Evolutionary conservation across 768 basidiomycete species (phyloP).

Genomic region (Podaxis carcinomalis): DNA sequence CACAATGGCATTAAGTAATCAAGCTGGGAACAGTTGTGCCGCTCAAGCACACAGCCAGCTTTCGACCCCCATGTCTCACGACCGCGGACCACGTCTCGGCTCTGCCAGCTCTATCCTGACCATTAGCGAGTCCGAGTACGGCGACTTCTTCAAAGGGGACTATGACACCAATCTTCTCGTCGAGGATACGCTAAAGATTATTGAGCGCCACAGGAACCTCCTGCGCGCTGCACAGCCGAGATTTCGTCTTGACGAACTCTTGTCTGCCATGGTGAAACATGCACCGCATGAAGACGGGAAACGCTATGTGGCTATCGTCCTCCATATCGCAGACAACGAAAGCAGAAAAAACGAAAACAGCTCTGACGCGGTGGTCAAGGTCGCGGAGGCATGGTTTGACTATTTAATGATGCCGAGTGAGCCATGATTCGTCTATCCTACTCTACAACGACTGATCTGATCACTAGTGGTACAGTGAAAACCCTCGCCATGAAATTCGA

Average conservation of each 20-base stretch:
- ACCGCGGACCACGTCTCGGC: background rate
- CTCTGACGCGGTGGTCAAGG: constrained; percentile 9
- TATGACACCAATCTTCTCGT: background rate
- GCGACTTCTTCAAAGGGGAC: background rate
- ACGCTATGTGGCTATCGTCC: constrained; percentile 18
- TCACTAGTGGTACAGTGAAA: background rate
- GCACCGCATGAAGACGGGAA: constrained; percentile 16
- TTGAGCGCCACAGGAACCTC: background rate
- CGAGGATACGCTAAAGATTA: background rate
- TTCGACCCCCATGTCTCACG: background rate
- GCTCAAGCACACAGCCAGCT: background rate
- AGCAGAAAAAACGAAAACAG: background rate
- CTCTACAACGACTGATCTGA: background rate
- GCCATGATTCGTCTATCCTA: background rate
- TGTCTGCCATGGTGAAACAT: constrained; percentile 17
- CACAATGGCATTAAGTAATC: no score
- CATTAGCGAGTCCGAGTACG: background rate
- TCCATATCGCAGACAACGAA: constrained; percentile 17
- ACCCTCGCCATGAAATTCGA: background rate
- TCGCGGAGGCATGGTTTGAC: constrained; percentile 18
- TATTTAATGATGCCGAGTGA: constrained; percentile 16
- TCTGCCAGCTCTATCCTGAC: background rate
- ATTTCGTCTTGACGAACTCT: constrained; percentile 15
- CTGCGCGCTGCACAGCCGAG: background rate
- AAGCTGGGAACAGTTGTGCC: background rate